Evolutionary conservation across 208 protist genomes (phyloP), one percentile per base, ranked within the genome.

Genomic region (Borovskyia barvae): DNA sequence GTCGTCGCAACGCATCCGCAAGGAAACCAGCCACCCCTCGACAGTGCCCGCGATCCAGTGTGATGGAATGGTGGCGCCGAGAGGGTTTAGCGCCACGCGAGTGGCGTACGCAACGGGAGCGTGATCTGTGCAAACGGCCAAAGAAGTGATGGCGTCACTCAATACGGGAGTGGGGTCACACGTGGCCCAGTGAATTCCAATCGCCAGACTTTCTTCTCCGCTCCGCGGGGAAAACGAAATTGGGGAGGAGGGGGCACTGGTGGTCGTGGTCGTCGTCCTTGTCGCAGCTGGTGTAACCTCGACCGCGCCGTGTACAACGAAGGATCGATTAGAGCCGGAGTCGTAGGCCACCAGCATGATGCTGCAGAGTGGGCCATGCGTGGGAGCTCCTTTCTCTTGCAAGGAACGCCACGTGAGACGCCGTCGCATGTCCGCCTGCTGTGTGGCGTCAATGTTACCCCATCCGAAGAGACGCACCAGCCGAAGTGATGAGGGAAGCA

Each of bases 401-500:
- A 70, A 55, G 17, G 53, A 63, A 42, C 60, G 56, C 58, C 57
- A 63, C 5, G 57, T 65, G 35, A 65, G 58, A 0, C 36, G 66
- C 0, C 57, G 55, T n/a, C 49, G 66, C 66, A 66, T 71, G 6
- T 55, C 55, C 1, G 55, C 53, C 51, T 73, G 58, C 36, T 60
- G 58, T 7, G 32, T 33, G 8, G 51, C 51, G 22, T 54, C 36
- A 46, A 87, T 66, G 54, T 89, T 50, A 42, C 81, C 75, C 35
- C 86, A 66, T 1, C 76, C 88, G 59, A 87, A 94, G 20, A 92
- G 51, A 2, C 87, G 78, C 32, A 94, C 82, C 1, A 92, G 51
- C 5, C 88, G 79, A 66, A 94, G 71, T 12, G 88, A 94, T 46
- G 84, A 90, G n/a, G 75, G 54, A 51, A 92, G 75, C 1, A 88